Base-by-base conservation (phyloP, 75 land plant species). In the Selaginella moellendorffii region DNA sequence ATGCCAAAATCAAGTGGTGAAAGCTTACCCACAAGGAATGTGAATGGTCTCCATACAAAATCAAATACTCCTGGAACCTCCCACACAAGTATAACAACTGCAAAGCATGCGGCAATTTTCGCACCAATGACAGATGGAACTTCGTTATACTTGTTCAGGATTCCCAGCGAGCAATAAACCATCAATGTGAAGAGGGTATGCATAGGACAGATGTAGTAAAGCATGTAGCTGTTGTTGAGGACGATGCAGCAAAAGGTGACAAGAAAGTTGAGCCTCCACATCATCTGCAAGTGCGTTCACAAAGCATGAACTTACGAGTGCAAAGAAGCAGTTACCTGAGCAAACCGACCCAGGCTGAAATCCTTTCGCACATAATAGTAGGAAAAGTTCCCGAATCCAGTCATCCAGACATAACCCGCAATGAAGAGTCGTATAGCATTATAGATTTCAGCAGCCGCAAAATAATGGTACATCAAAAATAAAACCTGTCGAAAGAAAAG, bases 131-230 rank as follows among this genome's bases (percentile, higher is more conserved):
- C 96, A 52, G 85, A 72, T 23, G 77, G 76, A 66, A 69, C 74
- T 65, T 95, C 99, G 73, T 95, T 95, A 67, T 89, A 82, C 61
- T 84, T 86, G 83, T 81, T 74, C 54, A 82, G 79, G 30, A 95
- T 82, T 0, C 99, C 99, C 68, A 95, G 86, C 1, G 87, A 81
- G 27, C 85, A 88, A 74, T 95, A 95, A 14, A 95, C 90, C 99
- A 95, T 86, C 1, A 95, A 74, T 46, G 99, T 95, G 76, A 95
- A 95, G 51, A 95, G 85, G 1, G 99, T 95, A 72, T 95, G 99
- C 99, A 95, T 95, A 19, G 99, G 99, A 65, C 99, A 95, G n/a
- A 95, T 95, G 46, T 95, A 95, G 67, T 95, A 95, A 27, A 95
- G 77, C 97, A 84, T 90, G 66, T 95, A 95, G 62, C 81, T 84